Conservation (phyloP, 768 basidiomycete species). For the Lactifluus subvellereus region DNA sequence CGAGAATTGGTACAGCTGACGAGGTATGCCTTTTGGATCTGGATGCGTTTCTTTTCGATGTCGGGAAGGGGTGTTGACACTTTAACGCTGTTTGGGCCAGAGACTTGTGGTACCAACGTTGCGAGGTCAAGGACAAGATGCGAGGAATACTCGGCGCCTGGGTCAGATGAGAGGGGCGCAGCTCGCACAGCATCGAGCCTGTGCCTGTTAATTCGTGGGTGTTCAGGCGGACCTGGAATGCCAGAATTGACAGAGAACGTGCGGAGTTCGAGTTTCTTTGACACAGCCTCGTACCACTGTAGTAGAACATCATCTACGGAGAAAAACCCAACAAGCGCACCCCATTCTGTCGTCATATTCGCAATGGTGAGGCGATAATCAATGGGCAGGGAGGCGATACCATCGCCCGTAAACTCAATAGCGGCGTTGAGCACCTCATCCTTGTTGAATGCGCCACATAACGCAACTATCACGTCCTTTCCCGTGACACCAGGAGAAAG, state of each 20-base stretch:
- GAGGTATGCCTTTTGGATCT: constrained; percentile 96
- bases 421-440: constrained; percentile 97
- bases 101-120: constrained; percentile 90
- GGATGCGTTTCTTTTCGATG: constrained; percentile 66
- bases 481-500: constrained; percentile 89
- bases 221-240: constrained; percentile 71
- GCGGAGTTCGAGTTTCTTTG: constrained; percentile 69
- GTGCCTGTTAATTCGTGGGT: constrained; percentile 77
- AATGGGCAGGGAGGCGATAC: constrained; percentile 67
- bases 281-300: constrained; percentile 75
- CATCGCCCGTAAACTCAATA: constrained; percentile 92
- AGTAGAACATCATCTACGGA: constrained; percentile 80
- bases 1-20: constrained; percentile 98
- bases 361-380: constrained; percentile 94
- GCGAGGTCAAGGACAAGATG: constrained; percentile 90
- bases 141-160: constrained; percentile 73
- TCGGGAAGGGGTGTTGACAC: constrained; percentile 86
- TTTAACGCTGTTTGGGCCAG: constrained; percentile 98
- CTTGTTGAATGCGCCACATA: constrained; percentile 92
- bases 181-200: constrained; percentile 63
- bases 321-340: constrained; percentile 92
- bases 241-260: constrained; percentile 52
- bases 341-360: constrained; percentile 99
- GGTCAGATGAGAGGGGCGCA: constrained; percentile 58
- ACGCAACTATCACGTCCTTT: constrained; percentile 96